These are phyloP conservation scores for Parachaetomium inaequale DNA, from an alignment of 495 filamentous ascomycete species.

Conservation along the genomic window DNA sequence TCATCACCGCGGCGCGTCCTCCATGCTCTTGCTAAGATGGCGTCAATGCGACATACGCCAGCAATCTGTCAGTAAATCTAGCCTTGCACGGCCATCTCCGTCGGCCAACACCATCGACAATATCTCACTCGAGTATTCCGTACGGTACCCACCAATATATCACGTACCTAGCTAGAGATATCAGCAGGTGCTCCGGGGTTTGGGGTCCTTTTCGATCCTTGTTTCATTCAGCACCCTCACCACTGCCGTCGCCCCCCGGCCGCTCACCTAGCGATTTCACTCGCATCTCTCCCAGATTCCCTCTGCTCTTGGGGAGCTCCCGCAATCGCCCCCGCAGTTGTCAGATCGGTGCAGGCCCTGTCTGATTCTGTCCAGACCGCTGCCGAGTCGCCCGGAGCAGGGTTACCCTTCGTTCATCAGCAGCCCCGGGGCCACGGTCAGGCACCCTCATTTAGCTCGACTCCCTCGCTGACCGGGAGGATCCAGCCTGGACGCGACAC, in stretches of 20 bases:
- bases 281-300: not conserved
- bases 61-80: not conserved
- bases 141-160: not conserved
- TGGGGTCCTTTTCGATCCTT: not conserved
- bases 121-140: not conserved
- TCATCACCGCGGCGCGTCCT: constrained; percentile 3
- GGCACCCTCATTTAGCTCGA: constrained; percentile 18
- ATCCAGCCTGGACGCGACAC: constrained; percentile 13
- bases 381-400: constrained; percentile 18
- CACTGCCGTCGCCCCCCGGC: not conserved
- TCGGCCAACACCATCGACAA: not conserved
- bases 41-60: constrained; percentile 5
- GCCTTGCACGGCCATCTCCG: not conserved
- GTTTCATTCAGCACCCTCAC: not conserved
- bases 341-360: constrained; percentile 11
- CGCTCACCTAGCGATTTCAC: not conserved
- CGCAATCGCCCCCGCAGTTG: not conserved
- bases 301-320: not conserved
- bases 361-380: constrained; percentile 23
- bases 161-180: not conserved
- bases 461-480: constrained; percentile 12
- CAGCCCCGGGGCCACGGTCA: constrained; percentile 14
- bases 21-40: not conserved
- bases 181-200: not conserved
- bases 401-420: constrained; percentile 24